These are phyloP conservation scores for Picea glauca DNA, from an alignment of 75 land plant genomes.

Conservation along the genomic window DNA sequence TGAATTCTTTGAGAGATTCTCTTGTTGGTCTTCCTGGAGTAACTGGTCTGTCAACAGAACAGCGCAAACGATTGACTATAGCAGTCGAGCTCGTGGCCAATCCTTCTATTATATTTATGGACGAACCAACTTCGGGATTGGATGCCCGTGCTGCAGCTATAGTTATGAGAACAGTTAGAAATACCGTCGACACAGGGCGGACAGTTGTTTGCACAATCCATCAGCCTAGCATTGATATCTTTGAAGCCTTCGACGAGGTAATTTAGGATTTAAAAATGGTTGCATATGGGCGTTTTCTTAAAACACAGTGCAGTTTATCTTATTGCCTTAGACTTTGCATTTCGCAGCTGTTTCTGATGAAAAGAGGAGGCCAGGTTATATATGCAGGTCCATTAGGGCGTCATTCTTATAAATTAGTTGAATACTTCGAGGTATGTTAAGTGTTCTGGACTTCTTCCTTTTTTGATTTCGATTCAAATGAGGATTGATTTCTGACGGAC, in stretches of 20 bases:
- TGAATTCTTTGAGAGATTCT: slow-evolving; percentile 30
- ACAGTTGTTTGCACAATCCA: slow-evolving; percentile 75
- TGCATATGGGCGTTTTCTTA: no score
- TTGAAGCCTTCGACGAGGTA: slow-evolving; percentile 69
- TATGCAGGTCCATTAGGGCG: slow-evolving; percentile 52
- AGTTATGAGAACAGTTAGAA: slow-evolving; percentile 66
- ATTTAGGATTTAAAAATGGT: background rate
- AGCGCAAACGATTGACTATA: slow-evolving; percentile 57
- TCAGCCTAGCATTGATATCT: slow-evolving; percentile 71
- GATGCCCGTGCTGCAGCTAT: slow-evolving; percentile 76
- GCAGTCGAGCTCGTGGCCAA: slow-evolving; percentile 69
- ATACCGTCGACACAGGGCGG: slow-evolving; percentile 63
- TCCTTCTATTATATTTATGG: slow-evolving; percentile 72
- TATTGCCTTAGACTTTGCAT: no score
- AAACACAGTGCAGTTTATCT: no score
- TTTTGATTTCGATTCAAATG: no score
- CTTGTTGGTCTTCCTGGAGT: slow-evolving; percentile 64
- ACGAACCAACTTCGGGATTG: slow-evolving; percentile 66
- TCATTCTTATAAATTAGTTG: slow-evolving; percentile 40
- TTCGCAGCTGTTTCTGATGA: slow-evolving; percentile 52
- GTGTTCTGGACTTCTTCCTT: no score
- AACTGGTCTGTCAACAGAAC: slow-evolving; percentile 55
- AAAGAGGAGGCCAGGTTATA: slow-evolving; percentile 62
- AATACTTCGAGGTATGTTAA: slow-evolving; percentile 42
- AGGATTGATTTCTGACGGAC: no score